Percentiles rank a stretch among this genome's conserved stretches.
phyloP scores from a whole-genome alignment of 2,329 filamentous ascomycete genomes.

The Sarocladium brachiariae region DNA sequence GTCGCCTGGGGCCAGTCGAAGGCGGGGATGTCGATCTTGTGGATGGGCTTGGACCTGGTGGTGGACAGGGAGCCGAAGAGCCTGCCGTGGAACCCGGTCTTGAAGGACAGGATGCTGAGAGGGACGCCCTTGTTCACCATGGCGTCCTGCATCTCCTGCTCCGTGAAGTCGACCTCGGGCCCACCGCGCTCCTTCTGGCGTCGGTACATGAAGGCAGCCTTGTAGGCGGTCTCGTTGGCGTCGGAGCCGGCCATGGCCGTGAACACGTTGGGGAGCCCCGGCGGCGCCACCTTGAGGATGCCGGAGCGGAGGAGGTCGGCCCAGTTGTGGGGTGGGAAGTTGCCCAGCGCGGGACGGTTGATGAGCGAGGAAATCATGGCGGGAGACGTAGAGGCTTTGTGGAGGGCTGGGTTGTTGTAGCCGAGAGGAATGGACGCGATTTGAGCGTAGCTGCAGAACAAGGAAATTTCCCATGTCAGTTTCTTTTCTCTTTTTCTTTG shows the following conservation, averaged over 20 bases:
- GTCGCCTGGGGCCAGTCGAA: conserved; percentile 92
- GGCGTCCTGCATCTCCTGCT: conserved; percentile 63
- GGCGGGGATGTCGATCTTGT: conserved; percentile 90
- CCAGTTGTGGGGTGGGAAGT: conserved; percentile 86
- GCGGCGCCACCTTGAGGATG: conserved; percentile 74
- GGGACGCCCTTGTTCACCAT: conserved; percentile 73
- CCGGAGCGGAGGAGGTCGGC: conserved; percentile 70
- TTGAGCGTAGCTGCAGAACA: conserved; percentile 62
- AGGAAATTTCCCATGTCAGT: neutral
- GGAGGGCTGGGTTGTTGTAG: conserved; percentile 80
- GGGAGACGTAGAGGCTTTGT: conserved; percentile 61
- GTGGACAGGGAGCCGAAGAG: conserved; percentile 83
- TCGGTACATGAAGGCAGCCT: conserved; percentile 91
- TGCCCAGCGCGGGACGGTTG: conserved; percentile 83
- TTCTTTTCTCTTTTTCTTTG: too few species aligned
- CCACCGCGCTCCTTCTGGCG: conserved; percentile 77
- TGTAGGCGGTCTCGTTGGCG: conserved; percentile 91
- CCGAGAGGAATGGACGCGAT: conserved; percentile 89
- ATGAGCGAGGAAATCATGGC: conserved; percentile 77
- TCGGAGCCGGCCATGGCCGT: conserved; percentile 85
- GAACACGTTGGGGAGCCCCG: conserved; percentile 81
- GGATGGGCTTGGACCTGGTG: conserved; percentile 86
- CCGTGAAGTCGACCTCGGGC: conserved; percentile 67
- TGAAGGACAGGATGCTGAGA: conserved; percentile 84
- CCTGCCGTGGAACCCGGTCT: conserved; percentile 81